Base-by-base conservation (phyloP, 2,329 filamentous ascomycete genomes). In the Colletotrichum abscissum region DNA sequence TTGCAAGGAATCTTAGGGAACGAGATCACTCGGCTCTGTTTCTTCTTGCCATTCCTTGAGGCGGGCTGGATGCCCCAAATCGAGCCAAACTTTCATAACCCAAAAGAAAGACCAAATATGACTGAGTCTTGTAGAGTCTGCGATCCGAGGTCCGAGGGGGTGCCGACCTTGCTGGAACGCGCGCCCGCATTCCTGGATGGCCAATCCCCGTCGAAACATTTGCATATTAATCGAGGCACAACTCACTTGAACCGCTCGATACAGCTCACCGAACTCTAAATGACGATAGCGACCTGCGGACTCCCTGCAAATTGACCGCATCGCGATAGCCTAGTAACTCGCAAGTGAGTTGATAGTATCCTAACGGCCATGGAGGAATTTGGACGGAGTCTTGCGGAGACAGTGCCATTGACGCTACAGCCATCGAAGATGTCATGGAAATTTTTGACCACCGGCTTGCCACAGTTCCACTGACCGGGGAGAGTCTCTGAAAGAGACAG, bases 161-260 rank as follows among this genome's bases (percentile, higher is more conserved):
- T 11, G 42, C 42, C 8, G 42, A 49, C 42, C 19, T n/a, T 60
- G 60, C 49, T 72, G 70, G 66, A 65, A 73, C 59, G 60, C 67
- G 33, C 24, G 22, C 55, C 56, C 16, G 30, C 52, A 49, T 64
- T 56, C 55, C 65, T 55, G 46, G 67, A 73, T 42, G 67, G 67
- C 24, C 16, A 70, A 33, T 56, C 67, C 38, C 70, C 66, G 70
- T 60, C 66, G 59, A 65, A 73, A 64, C 42, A 49, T 46, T 6
- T 60, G 38, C 22, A 30, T 70, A 55, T 69, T 38, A 56, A 60
- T 73, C 46, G 59, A 73, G 33, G 52, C 59, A 73, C 59, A 67
- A 56, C 66, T 60, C 55, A 60, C 46, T 56, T 24, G 42, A 70
- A 28, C 42, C 52, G 64, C 54, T 64, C 70, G 54, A 63, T 26